Base-by-base conservation (phyloP, 805 yeast species). In the Ogataea pilisensis region DNA sequence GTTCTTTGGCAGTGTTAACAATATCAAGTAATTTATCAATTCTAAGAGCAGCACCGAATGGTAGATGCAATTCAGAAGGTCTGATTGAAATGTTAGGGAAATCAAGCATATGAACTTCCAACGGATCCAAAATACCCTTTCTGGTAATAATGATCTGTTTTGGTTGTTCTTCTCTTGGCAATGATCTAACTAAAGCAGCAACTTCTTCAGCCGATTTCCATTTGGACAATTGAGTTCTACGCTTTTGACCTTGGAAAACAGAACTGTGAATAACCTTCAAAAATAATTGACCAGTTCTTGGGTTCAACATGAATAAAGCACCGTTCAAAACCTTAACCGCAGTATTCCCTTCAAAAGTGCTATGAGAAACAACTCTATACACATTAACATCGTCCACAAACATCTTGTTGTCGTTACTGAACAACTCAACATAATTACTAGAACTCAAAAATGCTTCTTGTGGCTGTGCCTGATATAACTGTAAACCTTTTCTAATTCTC, bases 191-290 rank as follows among this genome's bases (percentile, higher is more conserved):
- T 48, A 93, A 68, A 0, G 95, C 95, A 13, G 96, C 91, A 18
- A 88, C 95, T 62, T 91, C 98, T 64, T 93, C 99, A 0, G 99
- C 98, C 1, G 98, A 82, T 60, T 91, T 93, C 99, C 99, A 93
- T 59, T 93, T 93, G 1, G 98, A 90, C 49, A 93, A 66, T 57
- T 93, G 97, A 22, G 93, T 83, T 45, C 91, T 72, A 53, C 97
- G 82, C 55, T 88, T 90, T 61, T 93, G 98, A 16, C 99, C 99
- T 3, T 95, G 83, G 95, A 96, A 93, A 2, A 88, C 95, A 5
- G 95, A 85, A 0, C 95, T 87, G 55, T 91, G 98, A 44, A 93
- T 87, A 40, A 93, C 78, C 57, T 87, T 88, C 63, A 93, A 70
- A 57, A 85, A 89, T 37, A 93, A 63, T 57, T 90, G 96, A 27